Percentiles rank a stretch among this genome's conserved stretches.
Conservation (phyloP, 371 early-diverging fungal genomes). For the Syncephalis plumigaleata region DNA sequence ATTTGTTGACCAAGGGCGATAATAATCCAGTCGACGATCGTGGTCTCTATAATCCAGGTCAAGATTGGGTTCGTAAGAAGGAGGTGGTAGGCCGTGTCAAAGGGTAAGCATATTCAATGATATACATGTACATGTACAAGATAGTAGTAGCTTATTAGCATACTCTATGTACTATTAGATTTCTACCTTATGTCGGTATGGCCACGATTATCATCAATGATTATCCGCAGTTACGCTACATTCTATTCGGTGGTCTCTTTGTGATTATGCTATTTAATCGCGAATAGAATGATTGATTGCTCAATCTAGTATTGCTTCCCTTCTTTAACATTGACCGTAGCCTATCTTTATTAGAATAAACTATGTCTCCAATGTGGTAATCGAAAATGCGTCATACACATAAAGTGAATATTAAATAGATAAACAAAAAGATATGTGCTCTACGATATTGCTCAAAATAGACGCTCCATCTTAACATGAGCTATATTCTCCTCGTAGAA, state of each 20-base stretch:
- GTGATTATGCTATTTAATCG: slow-evolving; percentile 42
- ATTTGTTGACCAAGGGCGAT: slow-evolving; percentile 96
- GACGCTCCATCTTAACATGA: not conserved
- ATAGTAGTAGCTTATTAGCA: not conserved
- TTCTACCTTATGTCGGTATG: slow-evolving; percentile 91
- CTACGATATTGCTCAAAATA: too few species aligned
- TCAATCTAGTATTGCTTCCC: too few species aligned
- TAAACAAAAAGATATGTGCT: too few species aligned
- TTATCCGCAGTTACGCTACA: slow-evolving; percentile 76
- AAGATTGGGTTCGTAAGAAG: slow-evolving; percentile 79
- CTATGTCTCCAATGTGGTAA: too few species aligned
- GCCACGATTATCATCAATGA: slow-evolving; percentile 92
- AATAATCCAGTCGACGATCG: slow-evolving; percentile 93
- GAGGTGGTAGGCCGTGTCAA: slow-evolving; percentile 81
- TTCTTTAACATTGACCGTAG: too few species aligned
- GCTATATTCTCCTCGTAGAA: not conserved
- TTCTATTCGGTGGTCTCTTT: slow-evolving; percentile 59
- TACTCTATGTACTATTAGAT: slow-evolving; percentile 19
- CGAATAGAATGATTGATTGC: slow-evolving; percentile 14
- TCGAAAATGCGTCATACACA: too few species aligned
- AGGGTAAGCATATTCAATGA: slow-evolving; percentile 31
- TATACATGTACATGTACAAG: not conserved
- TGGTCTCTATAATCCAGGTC: slow-evolving; percentile 71
- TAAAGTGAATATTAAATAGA: too few species aligned
- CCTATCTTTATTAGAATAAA: too few species aligned